Conservation (phyloP, 768 basidiomycete genomes). For the Pholiota conissans region DNA sequence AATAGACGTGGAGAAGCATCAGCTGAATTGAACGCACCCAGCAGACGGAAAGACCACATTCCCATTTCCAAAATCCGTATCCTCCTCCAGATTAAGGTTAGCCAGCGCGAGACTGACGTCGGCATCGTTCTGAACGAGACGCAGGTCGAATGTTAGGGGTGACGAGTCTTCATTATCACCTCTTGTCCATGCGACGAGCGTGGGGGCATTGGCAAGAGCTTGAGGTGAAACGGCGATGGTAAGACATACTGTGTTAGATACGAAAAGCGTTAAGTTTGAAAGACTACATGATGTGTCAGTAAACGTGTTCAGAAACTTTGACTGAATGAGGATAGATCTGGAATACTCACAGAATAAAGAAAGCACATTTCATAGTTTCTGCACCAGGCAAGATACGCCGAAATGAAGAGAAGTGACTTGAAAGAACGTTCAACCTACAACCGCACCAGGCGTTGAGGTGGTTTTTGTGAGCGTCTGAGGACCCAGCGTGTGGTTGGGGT, state of each 20-base stretch:
- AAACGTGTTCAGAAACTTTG: too few relatives aligned
- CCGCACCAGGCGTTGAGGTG: slow-evolving; percentile 22
- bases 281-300: neutral
- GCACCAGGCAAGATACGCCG: slow-evolving; percentile 19
- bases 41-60: slow-evolving; percentile 14
- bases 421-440: slow-evolving; percentile 13
- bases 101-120: slow-evolving; percentile 18
- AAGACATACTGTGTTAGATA: slow-evolving; percentile 8
- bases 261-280: slow-evolving; percentile 5
- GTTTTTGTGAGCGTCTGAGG: slow-evolving; percentile 12
- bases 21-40: slow-evolving; percentile 20
- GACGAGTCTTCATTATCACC: neutral
- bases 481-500: slow-evolving; percentile 9
- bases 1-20: too few relatives aligned
- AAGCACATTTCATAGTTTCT: slow-evolving; percentile 17
- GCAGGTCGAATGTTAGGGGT: neutral
- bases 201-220: slow-evolving; percentile 2
- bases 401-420: slow-evolving; percentile 3
- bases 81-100: slow-evolving; percentile 6
- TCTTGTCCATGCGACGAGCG: neutral
- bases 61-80: slow-evolving; percentile 6
- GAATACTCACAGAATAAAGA: slow-evolving; percentile 11
- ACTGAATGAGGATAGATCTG: too few relatives aligned
- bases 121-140: slow-evolving; percentile 4
- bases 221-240: slow-evolving; percentile 10